phyloP scores from a whole-genome alignment of 805 yeast genomes.

The Starmera dryadoides region DNA sequence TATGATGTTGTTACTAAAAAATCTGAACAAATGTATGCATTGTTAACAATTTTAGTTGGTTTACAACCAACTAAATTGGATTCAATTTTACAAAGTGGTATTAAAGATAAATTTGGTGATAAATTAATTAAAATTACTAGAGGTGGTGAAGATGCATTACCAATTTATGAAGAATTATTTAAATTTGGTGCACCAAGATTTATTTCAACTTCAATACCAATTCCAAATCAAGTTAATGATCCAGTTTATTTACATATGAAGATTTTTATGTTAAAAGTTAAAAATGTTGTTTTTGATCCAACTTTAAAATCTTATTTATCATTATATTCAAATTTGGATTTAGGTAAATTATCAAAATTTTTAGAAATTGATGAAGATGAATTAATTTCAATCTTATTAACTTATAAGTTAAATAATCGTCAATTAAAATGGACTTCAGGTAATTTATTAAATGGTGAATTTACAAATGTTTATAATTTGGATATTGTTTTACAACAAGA shows the following conservation, averaged over 20 bases:
- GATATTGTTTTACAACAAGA: constrained; percentile 33
- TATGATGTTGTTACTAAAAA: constrained; percentile 39
- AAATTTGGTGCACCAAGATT: constrained; percentile 42
- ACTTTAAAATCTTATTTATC: constrained; percentile 37
- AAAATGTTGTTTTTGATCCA: constrained; percentile 29
- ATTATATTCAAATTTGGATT: constrained; percentile 38
- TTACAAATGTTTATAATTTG: constrained; percentile 32
- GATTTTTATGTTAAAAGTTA: constrained; percentile 35
- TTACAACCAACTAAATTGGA: constrained; percentile 40
- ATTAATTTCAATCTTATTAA: constrained; percentile 30
- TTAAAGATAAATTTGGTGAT: constrained; percentile 40
- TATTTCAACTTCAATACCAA: constrained; percentile 32
- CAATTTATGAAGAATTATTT: constrained; percentile 38
- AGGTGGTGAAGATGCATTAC: constrained; percentile 33
- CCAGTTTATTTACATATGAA: constrained; percentile 35
- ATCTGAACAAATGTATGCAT: constrained; percentile 44
- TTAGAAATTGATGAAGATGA: constrained; percentile 25
- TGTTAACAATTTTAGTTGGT: constrained; percentile 37
- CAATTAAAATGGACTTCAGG: constrained; percentile 38
- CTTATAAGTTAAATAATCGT: constrained; percentile 37
- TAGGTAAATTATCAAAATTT: constrained; percentile 34
- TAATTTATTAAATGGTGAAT: constrained; percentile 33
- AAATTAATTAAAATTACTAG: constrained; percentile 34
- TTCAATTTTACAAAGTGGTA: constrained; percentile 34
- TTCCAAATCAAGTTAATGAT: constrained; percentile 27